Evolutionary conservation across 2,329 filamentous ascomycete genomes (phyloP).

Genomic region (Microsporum audouinii): DNA sequence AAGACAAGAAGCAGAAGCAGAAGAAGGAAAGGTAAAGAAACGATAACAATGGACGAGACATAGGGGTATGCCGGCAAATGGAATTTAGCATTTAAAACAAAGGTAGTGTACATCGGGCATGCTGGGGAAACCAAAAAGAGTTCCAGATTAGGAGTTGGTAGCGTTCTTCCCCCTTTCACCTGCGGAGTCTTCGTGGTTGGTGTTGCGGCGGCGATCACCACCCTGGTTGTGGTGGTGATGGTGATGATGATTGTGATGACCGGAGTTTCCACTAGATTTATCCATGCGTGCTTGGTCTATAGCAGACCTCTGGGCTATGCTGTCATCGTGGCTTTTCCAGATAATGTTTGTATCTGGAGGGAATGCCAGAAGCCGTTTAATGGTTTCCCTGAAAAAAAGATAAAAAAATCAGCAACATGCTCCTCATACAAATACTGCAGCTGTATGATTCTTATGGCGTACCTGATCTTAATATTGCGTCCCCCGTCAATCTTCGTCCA

Average conservation of each 20-base stretch:
- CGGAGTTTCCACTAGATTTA: constrained; percentile 43
- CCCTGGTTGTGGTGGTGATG: constrained; percentile 15
- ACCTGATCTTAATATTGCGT: constrained; percentile 93
- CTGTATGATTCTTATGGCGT: constrained; percentile 26
- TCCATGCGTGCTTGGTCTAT: constrained; percentile 88
- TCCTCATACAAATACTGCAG: not conserved
- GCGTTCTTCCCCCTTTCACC: constrained; percentile 33
- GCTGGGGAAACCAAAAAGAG: constrained; percentile 4
- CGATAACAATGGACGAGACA: constrained; percentile 3
- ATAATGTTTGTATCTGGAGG: constrained; percentile 81
- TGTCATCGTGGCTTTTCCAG: constrained; percentile 94
- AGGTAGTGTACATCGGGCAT: constrained; percentile 8
- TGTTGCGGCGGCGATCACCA: constrained; percentile 32
- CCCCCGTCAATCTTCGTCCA: constrained; percentile 93
- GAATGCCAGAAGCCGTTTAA: constrained; percentile 79
- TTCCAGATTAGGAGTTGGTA: constrained; percentile 19
- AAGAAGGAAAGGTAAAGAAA: constrained; percentile 5
- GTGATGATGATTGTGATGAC: constrained; percentile 25
- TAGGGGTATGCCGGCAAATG: not conserved
- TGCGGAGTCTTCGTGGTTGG: constrained; percentile 33
- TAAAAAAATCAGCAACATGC: not conserved
- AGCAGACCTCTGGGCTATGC: constrained; percentile 79
- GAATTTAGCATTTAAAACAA: constrained; percentile 2
- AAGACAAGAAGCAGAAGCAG: not conserved
- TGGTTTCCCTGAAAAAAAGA: constrained; percentile 58